Conservation (phyloP, 2,329 filamentous ascomycete species). For the Macrophomina pseudophaseolina region DNA sequence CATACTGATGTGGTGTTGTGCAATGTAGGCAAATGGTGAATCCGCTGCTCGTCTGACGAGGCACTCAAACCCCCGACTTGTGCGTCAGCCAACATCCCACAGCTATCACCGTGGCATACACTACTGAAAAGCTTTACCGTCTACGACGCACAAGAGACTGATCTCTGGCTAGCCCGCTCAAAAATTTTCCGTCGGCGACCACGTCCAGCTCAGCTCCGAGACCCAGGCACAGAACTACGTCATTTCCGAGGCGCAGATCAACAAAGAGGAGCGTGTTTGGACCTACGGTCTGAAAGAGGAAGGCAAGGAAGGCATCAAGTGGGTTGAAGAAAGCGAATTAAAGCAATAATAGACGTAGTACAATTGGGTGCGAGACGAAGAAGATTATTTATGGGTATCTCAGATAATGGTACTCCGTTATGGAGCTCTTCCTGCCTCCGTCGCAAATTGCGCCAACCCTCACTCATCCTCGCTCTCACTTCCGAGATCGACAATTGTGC, state of each 20-base stretch:
- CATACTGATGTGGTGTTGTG: neutral
- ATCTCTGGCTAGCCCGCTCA: conserved; percentile 2
- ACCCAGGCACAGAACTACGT: neutral
- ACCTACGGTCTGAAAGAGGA: conserved; percentile 8
- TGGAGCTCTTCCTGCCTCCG: neutral
- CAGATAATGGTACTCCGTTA: neutral
- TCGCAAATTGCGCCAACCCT: neutral
- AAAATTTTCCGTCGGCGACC: neutral
- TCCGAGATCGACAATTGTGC: conserved; percentile 18
- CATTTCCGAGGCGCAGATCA: neutral
- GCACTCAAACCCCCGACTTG: conserved; percentile 23
- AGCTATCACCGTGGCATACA: no score
- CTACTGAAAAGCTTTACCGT: no score
- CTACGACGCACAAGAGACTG: neutral
- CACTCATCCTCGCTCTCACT: conserved; percentile 13
- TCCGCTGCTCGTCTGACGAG: neutral
- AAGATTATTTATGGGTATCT: conserved; percentile 9
- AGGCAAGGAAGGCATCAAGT: neutral
- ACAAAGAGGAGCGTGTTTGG: conserved; percentile 10
- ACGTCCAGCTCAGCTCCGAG: neutral
- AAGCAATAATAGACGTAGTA: neutral
- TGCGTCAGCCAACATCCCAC: neutral
- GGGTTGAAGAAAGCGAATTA: neutral
- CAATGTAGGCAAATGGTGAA: neutral
- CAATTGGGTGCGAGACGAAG: neutral